A percentile compares a stretch with the other conserved stretches of the same genome.
These are phyloP conservation scores for Pelargonium myrrhifolium DNA, from an alignment of 441 rosid genomes.

Conservation along the genomic window DNA sequence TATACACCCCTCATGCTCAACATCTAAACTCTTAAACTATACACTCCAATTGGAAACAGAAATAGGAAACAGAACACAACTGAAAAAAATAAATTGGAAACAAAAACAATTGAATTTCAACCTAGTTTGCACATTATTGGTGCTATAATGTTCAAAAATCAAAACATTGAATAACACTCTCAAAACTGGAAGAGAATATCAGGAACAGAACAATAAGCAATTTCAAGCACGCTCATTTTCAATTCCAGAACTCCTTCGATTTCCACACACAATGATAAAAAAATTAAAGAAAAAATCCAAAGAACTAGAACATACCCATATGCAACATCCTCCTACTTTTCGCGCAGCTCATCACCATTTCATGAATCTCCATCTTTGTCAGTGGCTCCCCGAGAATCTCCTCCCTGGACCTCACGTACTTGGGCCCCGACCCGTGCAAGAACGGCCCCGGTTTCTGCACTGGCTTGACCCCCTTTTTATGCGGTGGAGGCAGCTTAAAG, in stretches of 20 bases:
- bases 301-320: constrained; percentile 49
- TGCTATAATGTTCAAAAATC: too few relatives aligned
- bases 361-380: constrained; percentile 56
- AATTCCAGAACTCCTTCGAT: too few relatives aligned
- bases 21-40: neutral
- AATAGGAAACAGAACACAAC: neutral
- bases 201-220: too few relatives aligned
- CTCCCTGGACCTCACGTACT: constrained; percentile 62
- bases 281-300: constrained; percentile 8
- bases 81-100: neutral
- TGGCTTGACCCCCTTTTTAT: constrained; percentile 78
- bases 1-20: neutral
- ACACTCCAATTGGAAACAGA: neutral
- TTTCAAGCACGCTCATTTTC: too few relatives aligned
- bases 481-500: constrained; percentile 61
- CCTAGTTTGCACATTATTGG: neutral
- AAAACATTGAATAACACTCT: too few relatives aligned
- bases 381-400: constrained; percentile 86
- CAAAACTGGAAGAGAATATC: too few relatives aligned
- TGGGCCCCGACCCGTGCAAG: constrained; percentile 67
- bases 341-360: constrained; percentile 47
- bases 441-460: constrained; percentile 82
- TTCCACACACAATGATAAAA: constrained; percentile 1
- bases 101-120: neutral
- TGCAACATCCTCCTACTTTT: constrained; percentile 69